Evolutionary conservation across 78 protist genomes (phyloP).

Genomic region (Carpediemonas membranifera): DNA sequence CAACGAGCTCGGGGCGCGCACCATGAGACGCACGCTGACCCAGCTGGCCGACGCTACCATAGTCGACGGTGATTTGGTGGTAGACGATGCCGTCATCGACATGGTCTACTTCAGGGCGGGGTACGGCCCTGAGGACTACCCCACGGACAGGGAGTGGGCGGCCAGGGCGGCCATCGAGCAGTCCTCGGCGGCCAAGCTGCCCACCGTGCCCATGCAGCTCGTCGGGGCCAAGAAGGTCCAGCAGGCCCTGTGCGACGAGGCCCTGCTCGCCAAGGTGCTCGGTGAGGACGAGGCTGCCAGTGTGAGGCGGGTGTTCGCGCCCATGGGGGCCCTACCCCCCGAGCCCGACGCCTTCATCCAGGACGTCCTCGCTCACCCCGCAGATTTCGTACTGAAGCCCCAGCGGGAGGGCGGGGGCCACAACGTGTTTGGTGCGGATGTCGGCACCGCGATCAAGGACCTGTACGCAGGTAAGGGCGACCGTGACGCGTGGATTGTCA

Average conservation of each 20-base stretch:
- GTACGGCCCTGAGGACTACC: slow-evolving; percentile 73
- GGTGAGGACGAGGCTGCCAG: slow-evolving; percentile 20
- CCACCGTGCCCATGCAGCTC: slow-evolving; percentile 60
- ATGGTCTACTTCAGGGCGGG: slow-evolving; percentile 78
- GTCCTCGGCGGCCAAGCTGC: slow-evolving; percentile 67
- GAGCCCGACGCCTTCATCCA: slow-evolving; percentile 7
- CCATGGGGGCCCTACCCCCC: slow-evolving; percentile 19
- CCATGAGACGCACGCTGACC: background rate
- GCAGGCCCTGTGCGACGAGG: slow-evolving; percentile 51
- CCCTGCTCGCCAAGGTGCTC: slow-evolving; percentile 27
- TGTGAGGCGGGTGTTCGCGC: slow-evolving; percentile 43
- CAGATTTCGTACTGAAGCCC: slow-evolving; percentile 72
- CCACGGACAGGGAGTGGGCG: slow-evolving; percentile 53
- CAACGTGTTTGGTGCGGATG: slow-evolving; percentile 39
- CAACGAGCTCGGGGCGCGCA: background rate
- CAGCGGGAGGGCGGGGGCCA: slow-evolving; percentile 91
- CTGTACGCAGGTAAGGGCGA: too few relatives aligned
- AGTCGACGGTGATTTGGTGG: too few relatives aligned
- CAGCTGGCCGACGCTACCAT: background rate
- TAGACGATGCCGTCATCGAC: background rate
- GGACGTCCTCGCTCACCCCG: slow-evolving; percentile 32
- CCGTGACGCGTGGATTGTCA: too few relatives aligned
- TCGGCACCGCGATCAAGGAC: slow-evolving; percentile 1
- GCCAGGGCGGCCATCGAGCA: slow-evolving; percentile 57
- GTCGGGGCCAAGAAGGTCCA: slow-evolving; percentile 79